Percentiles rank a stretch among this genome's conserved stretches.
phyloP scores from a whole-genome alignment of 345 rosid genomes.

The Gossypioides kirkii region DNA sequence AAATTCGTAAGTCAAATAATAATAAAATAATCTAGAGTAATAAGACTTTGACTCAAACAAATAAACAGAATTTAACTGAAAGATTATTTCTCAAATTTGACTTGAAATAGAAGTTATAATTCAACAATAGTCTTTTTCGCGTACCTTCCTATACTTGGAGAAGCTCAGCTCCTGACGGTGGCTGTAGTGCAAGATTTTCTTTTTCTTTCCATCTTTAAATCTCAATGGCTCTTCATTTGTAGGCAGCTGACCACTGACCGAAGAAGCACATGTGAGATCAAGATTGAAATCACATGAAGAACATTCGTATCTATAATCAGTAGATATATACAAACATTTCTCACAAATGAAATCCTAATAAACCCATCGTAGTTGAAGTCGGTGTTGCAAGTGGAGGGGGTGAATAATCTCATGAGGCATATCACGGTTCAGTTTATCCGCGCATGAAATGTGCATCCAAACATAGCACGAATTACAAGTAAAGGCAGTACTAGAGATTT shows the following conservation, averaged over 20 bases:
- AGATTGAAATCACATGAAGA: neutral
- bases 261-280: conserved; percentile 3
- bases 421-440: too few species aligned
- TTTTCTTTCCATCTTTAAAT: neutral
- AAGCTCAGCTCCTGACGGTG: neutral
- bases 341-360: neutral
- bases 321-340: neutral
- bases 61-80: too few species aligned
- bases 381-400: conserved; percentile 1
- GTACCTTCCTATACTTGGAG: neutral
- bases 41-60: too few species aligned
- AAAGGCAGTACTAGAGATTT: too few species aligned
- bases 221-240: neutral
- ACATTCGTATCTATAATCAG: neutral
- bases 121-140: neutral
- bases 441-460: too few species aligned
- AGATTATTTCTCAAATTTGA: too few species aligned
- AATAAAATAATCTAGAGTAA: too few species aligned
- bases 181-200: neutral
- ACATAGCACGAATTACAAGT: too few species aligned
- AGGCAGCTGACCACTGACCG: neutral
- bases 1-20: too few species aligned
- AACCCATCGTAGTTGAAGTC: neutral
- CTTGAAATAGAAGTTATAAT: too few species aligned
- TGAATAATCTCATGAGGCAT: too few species aligned